These are phyloP conservation scores for Rhamnella rubrinervis DNA, from an alignment of 331 rosid species.

Conservation along the genomic window DNA sequence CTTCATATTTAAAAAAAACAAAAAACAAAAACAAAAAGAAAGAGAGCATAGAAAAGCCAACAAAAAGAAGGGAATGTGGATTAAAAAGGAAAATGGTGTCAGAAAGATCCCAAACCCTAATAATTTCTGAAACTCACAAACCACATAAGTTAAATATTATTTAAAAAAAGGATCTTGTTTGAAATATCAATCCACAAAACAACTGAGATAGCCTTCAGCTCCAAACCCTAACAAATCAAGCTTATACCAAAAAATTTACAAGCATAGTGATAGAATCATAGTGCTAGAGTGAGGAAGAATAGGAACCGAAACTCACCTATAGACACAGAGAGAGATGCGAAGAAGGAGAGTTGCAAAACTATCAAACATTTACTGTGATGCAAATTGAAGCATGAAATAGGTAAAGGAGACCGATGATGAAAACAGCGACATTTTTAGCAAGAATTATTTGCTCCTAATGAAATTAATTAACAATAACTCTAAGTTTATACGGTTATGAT, in stretches of 20 bases:
- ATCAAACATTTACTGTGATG: too few relatives aligned
- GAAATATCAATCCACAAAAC: not conserved
- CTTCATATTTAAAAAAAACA: not conserved
- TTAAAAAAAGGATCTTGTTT: not conserved
- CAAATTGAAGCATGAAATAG: too few relatives aligned
- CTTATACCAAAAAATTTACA: not conserved
- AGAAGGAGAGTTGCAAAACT: too few relatives aligned
- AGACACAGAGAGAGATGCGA: too few relatives aligned
- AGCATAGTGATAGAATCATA: not conserved
- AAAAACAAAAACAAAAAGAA: not conserved
- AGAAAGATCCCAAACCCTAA: not conserved
- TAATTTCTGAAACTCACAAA: not conserved
- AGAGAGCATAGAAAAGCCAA: too few relatives aligned
- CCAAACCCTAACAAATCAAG: slow-evolving; percentile 18
- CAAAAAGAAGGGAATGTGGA: too few relatives aligned
- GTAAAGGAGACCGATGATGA: too few relatives aligned
- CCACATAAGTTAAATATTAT: not conserved
- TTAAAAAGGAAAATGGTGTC: not conserved
- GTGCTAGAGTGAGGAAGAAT: not conserved
- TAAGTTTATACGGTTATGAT: too few relatives aligned
- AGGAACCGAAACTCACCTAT: too few relatives aligned
- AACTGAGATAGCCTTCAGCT: not conserved
- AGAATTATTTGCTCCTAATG: too few relatives aligned
- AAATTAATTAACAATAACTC: too few relatives aligned
- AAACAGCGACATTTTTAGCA: too few relatives aligned